Base-by-base conservation (phyloP, 176 grass and related monocot genomes). In the Carex kokanica region DNA sequence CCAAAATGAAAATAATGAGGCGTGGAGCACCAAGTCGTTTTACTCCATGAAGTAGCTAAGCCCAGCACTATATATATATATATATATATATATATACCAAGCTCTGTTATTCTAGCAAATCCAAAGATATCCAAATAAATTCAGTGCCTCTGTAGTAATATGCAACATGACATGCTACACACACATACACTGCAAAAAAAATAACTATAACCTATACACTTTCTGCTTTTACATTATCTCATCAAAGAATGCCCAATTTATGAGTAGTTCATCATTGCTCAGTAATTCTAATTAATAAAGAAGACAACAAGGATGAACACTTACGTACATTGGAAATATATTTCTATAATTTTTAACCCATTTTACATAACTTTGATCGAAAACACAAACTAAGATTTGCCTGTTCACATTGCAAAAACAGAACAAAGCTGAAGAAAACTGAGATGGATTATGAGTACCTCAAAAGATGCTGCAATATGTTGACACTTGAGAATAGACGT, bases 361-460 rank as follows among this genome's bases (percentile, higher is more conserved):
- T 8, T 36, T 36, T 4, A 34, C 18, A 43, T 21, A 6, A 36
- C 36, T 71, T 71, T 71, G 17, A 43, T 43, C 1, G 31, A 41
- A 71, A 71, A 38, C 34, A 71, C 43, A 74, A 15, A 74, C 8
- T 43, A 43, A 43, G 6, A 43, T 43, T 43, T 43, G 41, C 41
- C 7, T 8, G 41, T 43, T 43, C 7, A 51, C n/a, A 25, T n/a
- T 0, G 0, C 43, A 71, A 74, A 74, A 24, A 43, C 79, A 89
- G 88, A 79, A 89, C 84, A 0, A 89, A 89, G 69, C 70, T 89
- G 32, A 89, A 89, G 79, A 84, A 89, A 64, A 86, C 84, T 14
- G 88, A 89, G 78, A 83, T 83, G 88, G 88, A 89, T 36, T 89
- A 84, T 20, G 79, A 89, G 71, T 86, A 89, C 60, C 60, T 89